Evolutionary conservation across 306 rosid species (phyloP), one percentile per base, ranked within the genome.

Genomic region (Gynostemma pentaphyllum): DNA sequence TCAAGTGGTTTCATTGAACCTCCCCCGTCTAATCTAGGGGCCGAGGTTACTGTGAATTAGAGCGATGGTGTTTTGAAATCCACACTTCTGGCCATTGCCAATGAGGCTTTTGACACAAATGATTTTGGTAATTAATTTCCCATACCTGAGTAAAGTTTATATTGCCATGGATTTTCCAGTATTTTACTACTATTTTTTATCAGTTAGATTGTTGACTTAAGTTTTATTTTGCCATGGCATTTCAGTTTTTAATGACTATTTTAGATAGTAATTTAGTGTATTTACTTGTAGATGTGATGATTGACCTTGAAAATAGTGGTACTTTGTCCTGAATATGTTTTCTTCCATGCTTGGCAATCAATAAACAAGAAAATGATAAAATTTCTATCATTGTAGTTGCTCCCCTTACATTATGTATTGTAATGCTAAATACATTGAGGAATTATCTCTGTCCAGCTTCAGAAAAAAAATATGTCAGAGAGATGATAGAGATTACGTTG

Each of bases 91-190:
- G 9, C 69, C n/a, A n/a, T n/a, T n/a, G n/a, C n/a, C 50, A 72
- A 62, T 59, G 79, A 40, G 60, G 30, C 65, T 69, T 45, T 53
- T n/a, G 49, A 61, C 46, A 62, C 80, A 64, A 61, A 28, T 72
- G 71, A 59, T 42, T 53, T 48, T 27, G 77, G 81, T 72, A 67
- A 41, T 45, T 34, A 49, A 40, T 64, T 68, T 70, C 30, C 27
- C 48, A 49, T 48, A 21, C 30, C 32, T 21, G 2, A 2, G 3
- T 32, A 32, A 32, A 2, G n/a, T n/a, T n/a, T n/a, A n/a, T n/a
- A n/a, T n/a, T n/a, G n/a, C n/a, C n/a, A n/a, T n/a, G n/a, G n/a
- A n/a, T n/a, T n/a, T n/a, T n/a, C n/a, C n/a, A n/a, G n/a, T n/a
- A n/a, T n/a, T n/a, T n/a, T n/a, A n/a, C n/a, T n/a, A n/a, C n/a